Evolutionary conservation across 2,329 filamentous ascomycete genomes (phyloP).

Genomic region (Trichoderma polysporum): DNA sequence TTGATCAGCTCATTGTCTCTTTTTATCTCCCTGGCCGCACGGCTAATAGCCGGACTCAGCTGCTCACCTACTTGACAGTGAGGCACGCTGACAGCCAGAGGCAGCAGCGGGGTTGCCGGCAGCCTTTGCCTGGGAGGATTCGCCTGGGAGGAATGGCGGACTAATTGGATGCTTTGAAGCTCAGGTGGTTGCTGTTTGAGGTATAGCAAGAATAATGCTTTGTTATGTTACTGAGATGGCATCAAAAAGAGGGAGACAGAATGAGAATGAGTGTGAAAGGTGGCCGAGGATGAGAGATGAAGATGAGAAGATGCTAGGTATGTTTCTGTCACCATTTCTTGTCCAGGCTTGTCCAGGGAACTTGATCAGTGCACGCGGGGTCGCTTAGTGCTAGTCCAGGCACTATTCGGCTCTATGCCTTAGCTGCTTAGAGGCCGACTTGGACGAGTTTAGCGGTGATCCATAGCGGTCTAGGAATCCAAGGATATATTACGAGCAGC

Average conservation of each 20-base stretch:
- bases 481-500: background rate
- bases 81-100: background rate
- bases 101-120: background rate
- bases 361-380: conserved; percentile 9
- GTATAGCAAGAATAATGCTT: too few relatives aligned
- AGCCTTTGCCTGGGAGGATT: background rate
- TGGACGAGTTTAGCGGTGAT: background rate
- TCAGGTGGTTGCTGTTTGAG: background rate
- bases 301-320: background rate
- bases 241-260: too few relatives aligned
- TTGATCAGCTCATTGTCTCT: conserved; percentile 9
- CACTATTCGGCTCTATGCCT: conserved; percentile 6
- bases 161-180: background rate
- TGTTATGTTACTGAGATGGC: too few relatives aligned
- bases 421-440: background rate
- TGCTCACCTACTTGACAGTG: conserved; percentile 1
- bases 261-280: too few relatives aligned
- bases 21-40: background rate
- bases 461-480: background rate
- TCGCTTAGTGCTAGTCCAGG: conserved; percentile 1
- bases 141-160: background rate
- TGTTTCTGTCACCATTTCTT: too few relatives aligned
- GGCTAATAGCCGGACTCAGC: conserved; percentile 11
- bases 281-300: background rate
- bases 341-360: background rate